Conservation (phyloP, 169 alveolate species). For the Toxoplasma gondii region DNA sequence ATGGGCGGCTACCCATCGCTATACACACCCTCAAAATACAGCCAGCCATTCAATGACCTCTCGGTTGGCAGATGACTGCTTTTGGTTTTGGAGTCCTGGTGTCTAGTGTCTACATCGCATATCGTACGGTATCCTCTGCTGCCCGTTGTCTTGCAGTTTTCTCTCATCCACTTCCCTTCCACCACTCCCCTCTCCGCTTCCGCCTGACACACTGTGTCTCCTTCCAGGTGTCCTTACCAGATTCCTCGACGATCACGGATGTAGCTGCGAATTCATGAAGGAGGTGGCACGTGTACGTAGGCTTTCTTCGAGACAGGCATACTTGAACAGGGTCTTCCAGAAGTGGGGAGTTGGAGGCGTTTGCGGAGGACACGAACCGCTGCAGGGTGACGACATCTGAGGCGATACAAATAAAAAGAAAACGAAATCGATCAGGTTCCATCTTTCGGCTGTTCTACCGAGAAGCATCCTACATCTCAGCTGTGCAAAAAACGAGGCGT, state of each 20-base stretch:
- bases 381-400: not conserved
- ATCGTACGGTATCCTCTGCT: too few relatives aligned
- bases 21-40: too few relatives aligned
- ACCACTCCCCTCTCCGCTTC: too few relatives aligned
- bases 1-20: too few relatives aligned
- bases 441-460: not conserved
- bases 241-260: not conserved
- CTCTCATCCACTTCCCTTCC: too few relatives aligned
- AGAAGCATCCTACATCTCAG: not conserved
- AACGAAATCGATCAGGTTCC: not conserved
- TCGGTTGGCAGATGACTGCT: too few relatives aligned
- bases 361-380: not conserved
- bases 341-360: not conserved
- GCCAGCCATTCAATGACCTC: too few relatives aligned
- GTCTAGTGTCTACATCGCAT: too few relatives aligned
- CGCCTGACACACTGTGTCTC: too few relatives aligned
- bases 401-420: not conserved
- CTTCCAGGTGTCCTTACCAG: not conserved
- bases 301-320: not conserved
- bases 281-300: not conserved
- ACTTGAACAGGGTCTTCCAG: not conserved
- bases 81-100: too few relatives aligned
- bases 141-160: too few relatives aligned
- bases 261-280: slow-evolving; percentile 33
- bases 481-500: not conserved